Evolutionary conservation across 192 early-diverging fungal genomes (phyloP).

Genomic region (Fimicolochytrium jonesii): DNA sequence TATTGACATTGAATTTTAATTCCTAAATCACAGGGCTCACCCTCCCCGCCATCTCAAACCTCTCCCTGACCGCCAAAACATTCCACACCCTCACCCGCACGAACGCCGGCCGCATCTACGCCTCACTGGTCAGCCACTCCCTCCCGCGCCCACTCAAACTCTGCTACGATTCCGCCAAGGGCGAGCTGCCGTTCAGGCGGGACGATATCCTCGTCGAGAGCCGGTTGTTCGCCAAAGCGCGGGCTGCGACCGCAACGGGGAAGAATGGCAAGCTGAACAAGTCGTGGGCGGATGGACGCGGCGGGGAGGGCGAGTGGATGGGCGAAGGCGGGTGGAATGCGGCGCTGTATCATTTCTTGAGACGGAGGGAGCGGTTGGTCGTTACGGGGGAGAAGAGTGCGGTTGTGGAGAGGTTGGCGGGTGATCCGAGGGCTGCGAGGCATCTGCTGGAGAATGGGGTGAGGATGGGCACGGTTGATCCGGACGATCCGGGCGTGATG

Average conservation of each 20-base stretch:
- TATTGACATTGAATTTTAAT: too few relatives aligned
- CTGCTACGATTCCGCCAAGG: background rate
- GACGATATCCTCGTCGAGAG: background rate
- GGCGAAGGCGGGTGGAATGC: background rate
- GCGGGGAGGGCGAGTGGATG: background rate
- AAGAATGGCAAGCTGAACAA: too few relatives aligned
- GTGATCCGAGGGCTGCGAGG: background rate
- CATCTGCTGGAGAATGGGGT: background rate
- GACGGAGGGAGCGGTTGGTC: background rate
- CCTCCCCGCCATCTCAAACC: too few relatives aligned
- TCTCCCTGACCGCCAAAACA: too few relatives aligned
- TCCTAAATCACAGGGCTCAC: too few relatives aligned
- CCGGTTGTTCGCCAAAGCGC: background rate
- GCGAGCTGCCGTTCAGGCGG: background rate
- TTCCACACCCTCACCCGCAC: too few relatives aligned
- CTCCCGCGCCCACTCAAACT: too few relatives aligned
- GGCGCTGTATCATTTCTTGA: background rate
- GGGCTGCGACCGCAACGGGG: too few relatives aligned
- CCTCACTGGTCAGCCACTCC: too few relatives aligned
- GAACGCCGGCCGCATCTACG: too few relatives aligned
- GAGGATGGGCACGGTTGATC: background rate
- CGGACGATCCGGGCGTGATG: background rate
- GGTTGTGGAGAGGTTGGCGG: background rate
- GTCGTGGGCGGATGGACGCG: too few relatives aligned
- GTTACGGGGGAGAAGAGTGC: background rate